Percentiles rank a stretch among this genome's conserved stretches.
phyloP scores from a whole-genome alignment of 1,284 basidiomycete species.

The Chiua sp. region DNA sequence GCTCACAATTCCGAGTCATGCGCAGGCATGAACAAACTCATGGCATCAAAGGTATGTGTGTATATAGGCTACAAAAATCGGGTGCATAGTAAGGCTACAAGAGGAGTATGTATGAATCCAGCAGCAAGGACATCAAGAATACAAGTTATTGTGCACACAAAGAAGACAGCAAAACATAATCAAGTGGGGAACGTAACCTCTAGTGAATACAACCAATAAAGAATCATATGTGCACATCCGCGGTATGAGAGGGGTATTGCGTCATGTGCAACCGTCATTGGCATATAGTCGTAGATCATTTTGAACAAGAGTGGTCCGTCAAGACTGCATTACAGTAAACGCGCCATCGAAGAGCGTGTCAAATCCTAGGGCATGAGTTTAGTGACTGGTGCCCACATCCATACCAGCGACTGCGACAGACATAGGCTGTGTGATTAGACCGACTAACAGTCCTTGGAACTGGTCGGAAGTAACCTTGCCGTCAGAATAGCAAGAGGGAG shows the following conservation, averaged over 20 bases:
- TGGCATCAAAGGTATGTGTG: background rate
- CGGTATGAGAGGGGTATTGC: background rate
- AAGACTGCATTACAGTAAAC: background rate
- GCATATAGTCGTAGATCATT: background rate
- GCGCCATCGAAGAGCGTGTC: background rate
- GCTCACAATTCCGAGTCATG: no score
- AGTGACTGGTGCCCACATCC: background rate
- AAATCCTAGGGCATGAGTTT: constrained; percentile 15
- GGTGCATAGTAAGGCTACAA: background rate
- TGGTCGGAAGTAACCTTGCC: constrained; percentile 7
- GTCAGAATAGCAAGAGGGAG: constrained; percentile 4
- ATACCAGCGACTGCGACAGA: constrained; percentile 3
- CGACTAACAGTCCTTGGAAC: background rate
- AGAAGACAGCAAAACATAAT: background rate
- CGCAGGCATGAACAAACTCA: background rate
- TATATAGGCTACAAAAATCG: background rate
- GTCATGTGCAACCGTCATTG: background rate
- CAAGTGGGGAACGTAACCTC: background rate
- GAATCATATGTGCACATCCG: background rate
- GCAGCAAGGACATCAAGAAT: background rate
- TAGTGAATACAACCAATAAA: background rate
- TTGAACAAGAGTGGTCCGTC: background rate
- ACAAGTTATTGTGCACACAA: background rate
- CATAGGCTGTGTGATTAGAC: constrained; percentile 11
- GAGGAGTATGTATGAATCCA: background rate